These are phyloP conservation scores for Mytilinidion resinicola DNA, from an alignment of 495 filamentous ascomycete species.

Conservation along the genomic window DNA sequence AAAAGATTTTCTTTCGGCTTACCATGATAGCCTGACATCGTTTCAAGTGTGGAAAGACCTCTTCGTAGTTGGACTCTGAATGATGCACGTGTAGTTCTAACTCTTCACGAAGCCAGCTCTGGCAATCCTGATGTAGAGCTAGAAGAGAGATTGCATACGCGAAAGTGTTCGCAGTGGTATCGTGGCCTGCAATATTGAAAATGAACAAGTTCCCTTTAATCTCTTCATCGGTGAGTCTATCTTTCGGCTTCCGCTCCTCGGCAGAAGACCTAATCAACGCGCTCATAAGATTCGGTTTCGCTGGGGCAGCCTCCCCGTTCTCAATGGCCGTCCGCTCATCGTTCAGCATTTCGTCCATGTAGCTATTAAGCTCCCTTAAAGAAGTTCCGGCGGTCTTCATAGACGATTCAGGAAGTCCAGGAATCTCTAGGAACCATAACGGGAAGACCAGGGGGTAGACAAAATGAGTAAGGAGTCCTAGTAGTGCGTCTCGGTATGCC, in stretches of 20 bases:
- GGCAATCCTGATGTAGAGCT: conserved; percentile 14
- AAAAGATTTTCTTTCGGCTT: not conserved
- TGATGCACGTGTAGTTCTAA: not conserved
- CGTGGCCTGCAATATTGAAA: conserved; percentile 27
- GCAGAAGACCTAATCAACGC: conserved; percentile 21
- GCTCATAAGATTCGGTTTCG: conserved; percentile 22
- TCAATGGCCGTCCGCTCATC: conserved; percentile 3
- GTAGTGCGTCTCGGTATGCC: conserved; percentile 19
- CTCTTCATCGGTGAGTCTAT: conserved; percentile 20
- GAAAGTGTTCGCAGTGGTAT: conserved; percentile 29
- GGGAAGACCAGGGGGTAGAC: not conserved
- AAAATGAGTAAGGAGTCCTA: conserved; percentile 10
- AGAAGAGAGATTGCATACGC: conserved; percentile 18
- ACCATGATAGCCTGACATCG: conserved; percentile 14
- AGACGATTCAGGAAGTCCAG: not conserved
- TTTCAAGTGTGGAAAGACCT: conserved; percentile 16
- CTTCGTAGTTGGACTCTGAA: conserved; percentile 8
- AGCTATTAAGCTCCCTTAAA: conserved; percentile 9
- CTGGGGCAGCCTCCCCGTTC: not conserved
- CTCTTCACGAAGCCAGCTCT: conserved; percentile 25
- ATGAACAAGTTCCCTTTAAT: conserved; percentile 30
- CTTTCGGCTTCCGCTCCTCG: conserved; percentile 8
- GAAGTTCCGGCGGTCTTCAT: not conserved
- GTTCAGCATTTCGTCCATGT: conserved; percentile 24
- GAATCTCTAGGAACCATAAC: not conserved